Base-by-base conservation (phyloP, 345 rosid species). In the Diplotaxis tenuifolia region DNA sequence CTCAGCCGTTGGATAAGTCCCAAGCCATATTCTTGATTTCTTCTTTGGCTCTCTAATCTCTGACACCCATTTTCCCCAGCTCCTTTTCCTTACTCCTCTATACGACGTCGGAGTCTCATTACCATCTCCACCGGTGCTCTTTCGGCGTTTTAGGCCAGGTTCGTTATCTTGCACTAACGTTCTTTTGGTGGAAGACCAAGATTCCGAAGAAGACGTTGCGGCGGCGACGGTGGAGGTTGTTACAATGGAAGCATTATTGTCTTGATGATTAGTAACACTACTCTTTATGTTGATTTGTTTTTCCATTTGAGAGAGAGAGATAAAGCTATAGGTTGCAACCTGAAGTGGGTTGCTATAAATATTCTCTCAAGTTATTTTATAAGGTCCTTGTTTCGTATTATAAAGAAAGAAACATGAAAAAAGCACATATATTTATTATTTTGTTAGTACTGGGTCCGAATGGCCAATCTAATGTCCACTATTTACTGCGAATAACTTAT, bases 51-150 rank as follows among this genome's bases (percentile, higher is more conserved):
- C 88, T 47, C 98, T 79, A 62, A 91, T 93, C 76, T 93, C 98
- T 0, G 96, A 91, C 63, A 93, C 98, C 97, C 96, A 94, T 80
- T 88, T 91, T 0, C 98, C 98, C 98, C 98, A 91, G 73, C 88
- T 93, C 32, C 98, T 84, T 90, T 71, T 89, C 70, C 98, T 82
- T 1, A 93, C 98, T 52, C 97, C 98, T n/a, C 91, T 82, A 68
- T 88, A 93, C 27, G 84, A 85, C 56, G 82, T 84, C 2, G 81
- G 85, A 25, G 73, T 80, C 29, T 78, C 75, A 9, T 54, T 16
- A 65, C 63, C 68, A 3, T 57, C 68, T 3, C 23, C 20, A 6
- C 63, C 27, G 68, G 34, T 36, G n/a, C 38, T 68, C 61, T 66
- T 64, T 1, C 25, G 40, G 36, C 75, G 68, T n/a, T 62, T 76